Base-by-base conservation (phyloP, 306 rosid species). In the Delonix regia region DNA sequence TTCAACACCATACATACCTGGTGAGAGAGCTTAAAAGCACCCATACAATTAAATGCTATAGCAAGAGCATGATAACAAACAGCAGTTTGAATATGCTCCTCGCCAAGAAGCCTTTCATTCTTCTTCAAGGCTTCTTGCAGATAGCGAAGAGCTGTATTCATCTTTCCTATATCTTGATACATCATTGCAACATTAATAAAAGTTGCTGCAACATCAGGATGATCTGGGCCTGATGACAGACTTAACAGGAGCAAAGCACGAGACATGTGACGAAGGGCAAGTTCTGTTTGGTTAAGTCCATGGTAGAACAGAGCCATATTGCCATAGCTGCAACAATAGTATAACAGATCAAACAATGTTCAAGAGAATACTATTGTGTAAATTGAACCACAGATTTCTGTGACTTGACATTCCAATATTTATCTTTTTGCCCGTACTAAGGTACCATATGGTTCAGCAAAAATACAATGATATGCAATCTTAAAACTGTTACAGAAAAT, bases 41-140 rank as follows among this genome's bases (percentile, higher is more conserved):
- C 97, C 96, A 96, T 93, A 80, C 97, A 96, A 86, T 96, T 96
- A 80, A 89, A 96, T 78, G 99, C 98, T 80, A 91, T 91, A 72
- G 99, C 97, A 47, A 96, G 96, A 66, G 99, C 97, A 84, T 96
- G 99, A 85, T 96, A 96, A 89, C 99, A 96, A 60, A 91, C 99
- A 74, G 99, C 99, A 71, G 99, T 96, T 83, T 96, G 97, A 84
- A 96, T 96, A 83, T 96, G 99, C 81, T 96, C 98, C 82, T 91
- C 94, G 4, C 99, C 99, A 9, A 96, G 91, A 86, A 96, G 98
- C 84, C 97, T 91, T 81, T 96, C 96, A 41, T 96, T 96, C 88
- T 96, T 96, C 87, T 90, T 96, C 77, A 96, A 82, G 73, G 99
- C 99, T 85, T 96, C 97, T 87, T 96, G 99, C 88, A 96, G 87